Conservation (phyloP, 768 basidiomycete species). For the Boletus sp. region DNA sequence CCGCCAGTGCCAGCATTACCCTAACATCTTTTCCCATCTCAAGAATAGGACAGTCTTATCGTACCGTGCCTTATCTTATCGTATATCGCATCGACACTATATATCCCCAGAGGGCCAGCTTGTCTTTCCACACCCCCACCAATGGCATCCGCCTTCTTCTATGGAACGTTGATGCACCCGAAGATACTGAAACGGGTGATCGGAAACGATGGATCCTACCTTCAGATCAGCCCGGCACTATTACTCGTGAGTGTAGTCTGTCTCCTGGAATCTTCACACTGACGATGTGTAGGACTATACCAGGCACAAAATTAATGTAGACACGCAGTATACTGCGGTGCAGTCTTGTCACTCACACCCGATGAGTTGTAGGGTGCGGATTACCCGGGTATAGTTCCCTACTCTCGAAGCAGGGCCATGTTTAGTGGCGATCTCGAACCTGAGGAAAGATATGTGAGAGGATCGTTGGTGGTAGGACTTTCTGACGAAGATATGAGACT, state of each 20-base stretch:
- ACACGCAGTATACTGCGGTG: not conserved
- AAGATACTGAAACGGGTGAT: conserved; percentile 77
- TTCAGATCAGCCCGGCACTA: conserved; percentile 71
- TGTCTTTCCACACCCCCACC: not conserved
- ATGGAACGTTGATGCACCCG: conserved; percentile 90
- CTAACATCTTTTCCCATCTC: not conserved
- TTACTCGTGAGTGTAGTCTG: conserved; percentile 50
- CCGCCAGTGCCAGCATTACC: no score
- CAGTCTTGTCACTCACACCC: conserved; percentile 1
- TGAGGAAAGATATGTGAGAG: conserved; percentile 72
- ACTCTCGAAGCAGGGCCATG: conserved; percentile 43
- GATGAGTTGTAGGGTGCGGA: conserved; percentile 49
- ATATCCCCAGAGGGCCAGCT: not conserved
- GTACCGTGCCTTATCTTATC: conserved; percentile 1
- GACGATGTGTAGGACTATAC: conserved; percentile 59
- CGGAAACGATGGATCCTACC: conserved; percentile 56
- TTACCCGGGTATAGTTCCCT: conserved; percentile 81
- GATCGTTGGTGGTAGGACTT: conserved; percentile 75
- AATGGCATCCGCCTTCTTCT: conserved; percentile 67
- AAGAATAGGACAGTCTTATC: not conserved
- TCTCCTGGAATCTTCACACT: not conserved
- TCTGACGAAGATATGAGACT: conserved; percentile 56
- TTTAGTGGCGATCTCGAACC: conserved; percentile 47
- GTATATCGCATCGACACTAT: not conserved
- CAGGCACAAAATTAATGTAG: conserved; percentile 72